Evolutionary conservation across 495 filamentous ascomycete species (phyloP).

Genomic region (Cairneyella variabilis): DNA sequence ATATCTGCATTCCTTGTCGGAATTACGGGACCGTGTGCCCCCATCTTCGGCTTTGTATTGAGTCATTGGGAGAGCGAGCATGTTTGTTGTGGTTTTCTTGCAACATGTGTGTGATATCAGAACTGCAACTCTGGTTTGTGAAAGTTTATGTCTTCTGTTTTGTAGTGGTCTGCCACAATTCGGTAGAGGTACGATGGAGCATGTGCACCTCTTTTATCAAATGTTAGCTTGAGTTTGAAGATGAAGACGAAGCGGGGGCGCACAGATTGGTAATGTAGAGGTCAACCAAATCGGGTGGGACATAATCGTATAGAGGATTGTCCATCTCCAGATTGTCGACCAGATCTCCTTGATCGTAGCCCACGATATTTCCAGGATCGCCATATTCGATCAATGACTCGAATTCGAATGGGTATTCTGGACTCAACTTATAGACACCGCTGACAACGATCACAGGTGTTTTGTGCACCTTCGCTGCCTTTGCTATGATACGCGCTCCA

Average conservation of each 20-base stretch:
- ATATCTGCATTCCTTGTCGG: too few relatives aligned
- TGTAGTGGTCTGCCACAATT: conserved; percentile 83
- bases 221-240: conserved; percentile 27
- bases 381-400: conserved; percentile 78
- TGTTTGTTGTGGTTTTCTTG: too few relatives aligned
- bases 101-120: not conserved
- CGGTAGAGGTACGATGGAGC: conserved; percentile 76
- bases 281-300: conserved; percentile 76
- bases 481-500: conserved; percentile 73
- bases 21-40: too few relatives aligned
- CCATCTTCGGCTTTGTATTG: too few relatives aligned
- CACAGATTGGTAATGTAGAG: conserved; percentile 92
- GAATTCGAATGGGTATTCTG: conserved; percentile 77
- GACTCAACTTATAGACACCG: conserved; percentile 87
- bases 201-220: conserved; percentile 61
- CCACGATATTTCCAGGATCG: conserved; percentile 66
- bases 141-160: conserved; percentile 72
- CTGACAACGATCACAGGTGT: conserved; percentile 81
- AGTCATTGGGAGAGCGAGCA: too few relatives aligned
- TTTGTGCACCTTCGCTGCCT: conserved; percentile 73
- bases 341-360: conserved; percentile 68
- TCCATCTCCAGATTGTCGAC: conserved; percentile 73
- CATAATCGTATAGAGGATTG: conserved; percentile 79
- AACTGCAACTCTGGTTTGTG: conserved; percentile 27
- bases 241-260: conserved; percentile 33